Percentiles rank a stretch among this genome's conserved stretches.
These are phyloP conservation scores for Glomus cerebriforme DNA, from an alignment of 192 early-diverging fungal species.

Conservation along the genomic window DNA sequence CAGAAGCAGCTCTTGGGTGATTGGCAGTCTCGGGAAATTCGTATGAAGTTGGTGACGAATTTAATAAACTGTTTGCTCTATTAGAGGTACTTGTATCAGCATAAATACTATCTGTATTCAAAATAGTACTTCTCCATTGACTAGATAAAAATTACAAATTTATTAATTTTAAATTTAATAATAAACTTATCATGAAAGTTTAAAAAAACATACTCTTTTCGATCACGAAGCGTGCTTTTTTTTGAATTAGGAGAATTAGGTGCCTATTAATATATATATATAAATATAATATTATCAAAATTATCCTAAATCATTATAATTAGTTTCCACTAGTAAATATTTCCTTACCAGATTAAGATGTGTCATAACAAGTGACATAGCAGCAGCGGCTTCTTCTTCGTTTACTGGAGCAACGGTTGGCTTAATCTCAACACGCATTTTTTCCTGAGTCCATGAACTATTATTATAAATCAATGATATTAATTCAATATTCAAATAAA, in stretches of 20 bases:
- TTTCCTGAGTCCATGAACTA: constrained; percentile 11
- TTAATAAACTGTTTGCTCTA: not conserved
- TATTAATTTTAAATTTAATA: not conserved
- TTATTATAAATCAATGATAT: not conserved
- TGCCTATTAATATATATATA: too few species aligned
- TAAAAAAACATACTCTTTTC: constrained; percentile 41
- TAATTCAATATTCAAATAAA: not conserved
- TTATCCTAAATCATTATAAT: not conserved
- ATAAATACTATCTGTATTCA: not conserved
- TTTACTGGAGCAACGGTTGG: constrained; percentile 36
- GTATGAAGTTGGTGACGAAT: constrained; percentile 1
- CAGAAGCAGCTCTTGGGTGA: not conserved
- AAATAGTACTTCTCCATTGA: not conserved
- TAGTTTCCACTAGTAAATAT: not conserved
- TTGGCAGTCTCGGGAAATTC: not conserved
- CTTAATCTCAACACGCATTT: constrained; percentile 48
- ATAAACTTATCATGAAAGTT: not conserved
- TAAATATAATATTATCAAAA: not conserved
- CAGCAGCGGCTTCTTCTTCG: constrained; percentile 32
- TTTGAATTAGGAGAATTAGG: not conserved
- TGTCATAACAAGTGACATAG: constrained; percentile 39
- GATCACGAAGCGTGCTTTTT: constrained; percentile 36
- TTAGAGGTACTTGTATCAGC: not conserved
- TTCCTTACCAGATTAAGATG: constrained; percentile 37
- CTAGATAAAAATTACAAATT: not conserved